Percentiles rank a stretch among this genome's conserved stretches.
phyloP scores from a whole-genome alignment of 169 alveolate species.

The Ichthyophthirius multifiliis region DNA sequence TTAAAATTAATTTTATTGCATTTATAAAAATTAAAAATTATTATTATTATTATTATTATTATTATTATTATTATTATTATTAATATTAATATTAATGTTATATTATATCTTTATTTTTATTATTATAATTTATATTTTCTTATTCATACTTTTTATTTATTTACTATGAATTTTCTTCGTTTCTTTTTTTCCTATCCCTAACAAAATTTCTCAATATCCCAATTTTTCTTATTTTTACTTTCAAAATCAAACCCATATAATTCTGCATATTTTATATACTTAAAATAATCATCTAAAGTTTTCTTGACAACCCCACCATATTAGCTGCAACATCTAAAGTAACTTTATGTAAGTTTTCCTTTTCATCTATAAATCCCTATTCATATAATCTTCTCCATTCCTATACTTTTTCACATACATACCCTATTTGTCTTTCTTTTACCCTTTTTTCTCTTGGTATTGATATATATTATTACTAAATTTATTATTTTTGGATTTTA shows the following conservation, averaged over 20 bases:
- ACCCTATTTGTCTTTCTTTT: conserved; percentile 84
- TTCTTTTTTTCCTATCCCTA: conserved; percentile 32
- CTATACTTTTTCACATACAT: conserved; percentile 76
- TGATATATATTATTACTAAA: too few relatives aligned
- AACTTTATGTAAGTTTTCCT: conserved; percentile 56
- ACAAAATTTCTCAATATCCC: conserved; percentile 79
- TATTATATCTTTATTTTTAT: too few relatives aligned
- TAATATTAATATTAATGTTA: too few relatives aligned
- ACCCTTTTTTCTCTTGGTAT: conserved; percentile 63
- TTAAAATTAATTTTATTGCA: too few relatives aligned
- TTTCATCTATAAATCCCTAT: conserved; percentile 62
- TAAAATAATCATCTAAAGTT: conserved; percentile 83
- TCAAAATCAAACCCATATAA: conserved; percentile 74
- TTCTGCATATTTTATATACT: conserved; percentile 72
- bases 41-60: too few relatives aligned
- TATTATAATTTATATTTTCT: too few relatives aligned
- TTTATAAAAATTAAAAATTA: too few relatives aligned
- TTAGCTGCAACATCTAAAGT: conserved; percentile 84
- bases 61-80: too few relatives aligned
- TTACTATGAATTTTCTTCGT: neutral
- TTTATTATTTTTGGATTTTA: too few relatives aligned
- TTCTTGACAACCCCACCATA: conserved; percentile 74
- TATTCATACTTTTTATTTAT: too few relatives aligned
- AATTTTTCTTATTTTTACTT: too few relatives aligned
- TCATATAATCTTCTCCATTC: conserved; percentile 81